Percentiles rank a stretch among this genome's conserved stretches.
Conservation (phyloP, 495 filamentous ascomycete species). For the Penicillium robsamsonii region DNA sequence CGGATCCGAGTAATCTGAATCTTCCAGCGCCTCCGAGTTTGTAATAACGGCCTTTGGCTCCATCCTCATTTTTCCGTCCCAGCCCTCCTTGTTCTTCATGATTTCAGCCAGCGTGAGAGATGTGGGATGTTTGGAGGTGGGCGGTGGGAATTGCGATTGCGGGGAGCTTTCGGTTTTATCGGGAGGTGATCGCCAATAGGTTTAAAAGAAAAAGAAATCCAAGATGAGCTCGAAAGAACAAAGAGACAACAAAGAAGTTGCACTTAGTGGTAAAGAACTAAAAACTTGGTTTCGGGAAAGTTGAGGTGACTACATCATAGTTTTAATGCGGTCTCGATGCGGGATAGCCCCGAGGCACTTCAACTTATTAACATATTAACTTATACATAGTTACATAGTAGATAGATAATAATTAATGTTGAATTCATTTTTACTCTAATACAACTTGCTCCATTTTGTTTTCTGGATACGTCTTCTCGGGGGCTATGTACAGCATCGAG, state of each 20-base stretch:
- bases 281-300: slow-evolving; percentile 6
- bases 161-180: slow-evolving; percentile 23
- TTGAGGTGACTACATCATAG: slow-evolving; percentile 20
- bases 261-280: neutral
- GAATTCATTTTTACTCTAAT: slow-evolving; percentile 10
- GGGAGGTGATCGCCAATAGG: slow-evolving; percentile 7
- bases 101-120: slow-evolving; percentile 7
- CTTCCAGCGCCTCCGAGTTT: slow-evolving; percentile 76
- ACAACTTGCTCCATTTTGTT: slow-evolving; percentile 11
- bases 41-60: slow-evolving; percentile 59
- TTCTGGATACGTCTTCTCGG: slow-evolving; percentile 18
- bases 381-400: neutral
- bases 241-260: neutral
- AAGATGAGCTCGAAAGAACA: neutral
- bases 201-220: neutral
- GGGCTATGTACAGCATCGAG: slow-evolving; percentile 40
- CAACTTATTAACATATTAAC: neutral
- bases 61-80: slow-evolving; percentile 88
- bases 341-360: slow-evolving; percentile 7
- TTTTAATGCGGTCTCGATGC: slow-evolving; percentile 16
- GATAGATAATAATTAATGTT: neutral
- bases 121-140: slow-evolving; percentile 19
- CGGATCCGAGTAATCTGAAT: slow-evolving; percentile 83
- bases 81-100: slow-evolving; percentile 71
- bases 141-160: slow-evolving; percentile 25